Conservation (phyloP, 768 basidiomycete species). For the Collybiopsis luxurians region DNA sequence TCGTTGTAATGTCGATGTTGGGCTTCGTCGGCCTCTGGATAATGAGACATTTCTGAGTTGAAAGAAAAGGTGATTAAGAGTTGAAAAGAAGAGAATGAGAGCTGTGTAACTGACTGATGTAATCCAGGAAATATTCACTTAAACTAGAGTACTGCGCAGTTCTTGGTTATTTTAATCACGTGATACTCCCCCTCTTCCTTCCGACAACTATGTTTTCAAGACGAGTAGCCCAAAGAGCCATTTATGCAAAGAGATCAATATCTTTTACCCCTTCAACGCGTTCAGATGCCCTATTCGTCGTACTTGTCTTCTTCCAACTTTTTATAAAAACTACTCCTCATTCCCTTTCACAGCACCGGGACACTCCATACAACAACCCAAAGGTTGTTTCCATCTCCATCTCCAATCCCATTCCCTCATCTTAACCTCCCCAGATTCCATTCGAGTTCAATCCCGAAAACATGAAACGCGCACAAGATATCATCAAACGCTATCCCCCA, state of each 20-base stretch:
- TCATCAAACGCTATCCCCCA: slow-evolving; percentile 91
- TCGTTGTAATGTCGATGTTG: slow-evolving; percentile 67
- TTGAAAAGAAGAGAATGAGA: no score
- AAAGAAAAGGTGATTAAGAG: no score
- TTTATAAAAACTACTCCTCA: slow-evolving; percentile 15
- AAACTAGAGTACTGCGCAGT: no score
- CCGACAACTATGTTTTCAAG: not conserved
- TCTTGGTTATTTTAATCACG: no score
- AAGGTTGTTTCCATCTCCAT: slow-evolving; percentile 44
- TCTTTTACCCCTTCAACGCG: slow-evolving; percentile 43
- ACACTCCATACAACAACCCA: slow-evolving; percentile 93
- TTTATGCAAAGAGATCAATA: slow-evolving; percentile 30
- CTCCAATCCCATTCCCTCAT: not conserved
- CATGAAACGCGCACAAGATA: slow-evolving; percentile 79
- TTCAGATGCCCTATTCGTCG: slow-evolving; percentile 88
- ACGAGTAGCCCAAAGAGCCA: no score
- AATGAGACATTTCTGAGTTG: slow-evolving; percentile 29
- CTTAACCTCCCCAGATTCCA: slow-evolving; percentile 57
- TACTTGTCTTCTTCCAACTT: slow-evolving; percentile 30
- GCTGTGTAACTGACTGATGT: no score
- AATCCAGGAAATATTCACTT: no score
- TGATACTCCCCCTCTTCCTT: not conserved
- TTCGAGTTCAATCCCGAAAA: slow-evolving; percentile 86
- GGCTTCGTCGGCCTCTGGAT: slow-evolving; percentile 57
- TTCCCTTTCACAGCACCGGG: slow-evolving; percentile 72